Conservation (phyloP, 2,329 filamentous ascomycete genomes). For the Xylaria sp. region DNA sequence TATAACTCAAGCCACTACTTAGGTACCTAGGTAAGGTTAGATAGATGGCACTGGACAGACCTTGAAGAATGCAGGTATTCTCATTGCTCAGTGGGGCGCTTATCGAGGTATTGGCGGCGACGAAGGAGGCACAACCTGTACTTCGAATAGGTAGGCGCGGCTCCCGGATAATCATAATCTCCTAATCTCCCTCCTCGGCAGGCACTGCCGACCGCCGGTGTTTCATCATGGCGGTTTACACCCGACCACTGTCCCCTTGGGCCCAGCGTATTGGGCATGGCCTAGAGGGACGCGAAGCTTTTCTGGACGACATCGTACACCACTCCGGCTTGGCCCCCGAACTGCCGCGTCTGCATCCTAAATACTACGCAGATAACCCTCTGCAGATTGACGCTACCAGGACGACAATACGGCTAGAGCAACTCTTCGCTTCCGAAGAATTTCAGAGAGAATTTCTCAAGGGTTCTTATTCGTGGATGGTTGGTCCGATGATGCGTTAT, state of each 20-base stretch:
- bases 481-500: conserved; percentile 10
- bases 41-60: neutral
- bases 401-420: conserved; percentile 1
- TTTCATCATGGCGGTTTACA: neutral
- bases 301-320: neutral
- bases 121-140: neutral
- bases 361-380: conserved; percentile 16
- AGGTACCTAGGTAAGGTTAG: no score
- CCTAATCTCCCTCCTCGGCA: neutral
- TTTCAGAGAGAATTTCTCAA: neutral
- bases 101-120: neutral
- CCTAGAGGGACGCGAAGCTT: neutral
- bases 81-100: neutral
- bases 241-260: conserved; percentile 23
- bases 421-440: neutral
- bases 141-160: neutral
- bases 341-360: conserved; percentile 9
- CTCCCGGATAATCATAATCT: no score
- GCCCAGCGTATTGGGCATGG: conserved; percentile 12
- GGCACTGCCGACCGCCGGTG: neutral
- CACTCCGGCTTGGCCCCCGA: conserved; percentile 14
- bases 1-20: neutral
- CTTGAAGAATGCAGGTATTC: neutral
- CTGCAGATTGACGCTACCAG: neutral
- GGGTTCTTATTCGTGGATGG: conserved; percentile 10